phyloP scores from a whole-genome alignment of 2,329 filamentous ascomycete genomes.

The Aspergillus sp. region DNA sequence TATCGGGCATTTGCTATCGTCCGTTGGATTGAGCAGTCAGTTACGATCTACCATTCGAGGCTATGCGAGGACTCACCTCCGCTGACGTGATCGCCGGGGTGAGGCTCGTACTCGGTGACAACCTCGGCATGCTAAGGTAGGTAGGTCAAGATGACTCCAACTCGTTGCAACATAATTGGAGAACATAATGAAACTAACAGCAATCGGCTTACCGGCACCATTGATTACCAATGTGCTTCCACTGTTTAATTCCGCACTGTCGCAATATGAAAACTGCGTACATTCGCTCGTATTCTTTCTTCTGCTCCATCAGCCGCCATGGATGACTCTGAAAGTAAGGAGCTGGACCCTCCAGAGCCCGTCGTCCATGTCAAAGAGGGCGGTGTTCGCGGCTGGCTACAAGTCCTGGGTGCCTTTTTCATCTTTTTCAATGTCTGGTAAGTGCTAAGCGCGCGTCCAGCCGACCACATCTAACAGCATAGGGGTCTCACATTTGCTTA shows the following conservation, averaged over 20 bases:
- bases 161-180: background rate
- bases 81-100: background rate
- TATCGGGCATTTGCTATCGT: too few species aligned
- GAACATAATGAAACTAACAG: background rate
- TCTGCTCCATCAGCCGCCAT: background rate
- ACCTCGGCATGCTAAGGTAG: background rate
- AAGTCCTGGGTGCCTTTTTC: background rate
- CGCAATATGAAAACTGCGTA: background rate
- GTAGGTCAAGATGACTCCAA: background rate
- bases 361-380: background rate
- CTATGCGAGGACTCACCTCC: too few species aligned
- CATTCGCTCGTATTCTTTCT: background rate
- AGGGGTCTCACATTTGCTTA: background rate
- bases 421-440: slow-evolving; percentile 1
- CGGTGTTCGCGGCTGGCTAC: background rate
- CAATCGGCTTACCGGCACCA: background rate
- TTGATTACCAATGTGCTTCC: background rate
- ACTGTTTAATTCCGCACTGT: background rate
- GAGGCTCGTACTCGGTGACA: background rate
- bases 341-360: background rate
- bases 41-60: too few species aligned
- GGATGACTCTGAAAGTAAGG: background rate
- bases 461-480: background rate
- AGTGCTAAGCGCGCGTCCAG: background rate
- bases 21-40: too few species aligned